Base-by-base conservation (phyloP, 371 early-diverging fungal genomes). In the Apophysomyces trapeziformis region DNA sequence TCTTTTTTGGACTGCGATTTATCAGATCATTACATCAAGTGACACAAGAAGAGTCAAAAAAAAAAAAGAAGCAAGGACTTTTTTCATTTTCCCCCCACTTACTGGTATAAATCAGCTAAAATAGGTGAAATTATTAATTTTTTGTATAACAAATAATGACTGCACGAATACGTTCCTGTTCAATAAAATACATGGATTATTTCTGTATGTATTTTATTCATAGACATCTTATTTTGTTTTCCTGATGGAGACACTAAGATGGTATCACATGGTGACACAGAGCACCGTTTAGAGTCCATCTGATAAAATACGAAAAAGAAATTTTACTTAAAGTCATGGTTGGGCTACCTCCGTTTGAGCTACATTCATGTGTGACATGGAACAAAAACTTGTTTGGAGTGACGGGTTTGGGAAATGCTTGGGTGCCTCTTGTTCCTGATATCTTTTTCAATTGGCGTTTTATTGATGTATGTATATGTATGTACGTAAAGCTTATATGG, bases 21-120 rank as follows among this genome's bases (percentile, higher is more conserved):
- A 50, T 50, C 54, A 50, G 54, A 50, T 50, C 54, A 50, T 50
- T 41, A 21, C 54, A 50, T 50, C 54, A 50, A 50, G 54, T 50
- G 54, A 50, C 21, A 50, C 54, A 50, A 21, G 21, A 50, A 50
- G 21, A 50, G 21, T 18, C 11, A n/a, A 11, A 26, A 0, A 26
- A 26, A 26, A 26, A 26, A 21, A 21, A 26, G 26, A 26, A 0
- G 26, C 26, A 26, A 26, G 26, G 26, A 1, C n/a, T n/a, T 26
- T 26, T 12, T 45, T 45, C 16, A 12, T 45, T 45, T 45, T 45
- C n/a, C 5, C n/a, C 2, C n/a, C 13, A 45, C 6, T 13, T 6
- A 18, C 16, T 45, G 7, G 13, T 45, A 45, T 45, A 45, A 16
- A 45, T 45, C 46, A 45, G 16, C 32, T 41, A 41, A 41, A 13